Base-by-base conservation (phyloP, 805 yeast species). In the Zygoascus ofunaensis region DNA sequence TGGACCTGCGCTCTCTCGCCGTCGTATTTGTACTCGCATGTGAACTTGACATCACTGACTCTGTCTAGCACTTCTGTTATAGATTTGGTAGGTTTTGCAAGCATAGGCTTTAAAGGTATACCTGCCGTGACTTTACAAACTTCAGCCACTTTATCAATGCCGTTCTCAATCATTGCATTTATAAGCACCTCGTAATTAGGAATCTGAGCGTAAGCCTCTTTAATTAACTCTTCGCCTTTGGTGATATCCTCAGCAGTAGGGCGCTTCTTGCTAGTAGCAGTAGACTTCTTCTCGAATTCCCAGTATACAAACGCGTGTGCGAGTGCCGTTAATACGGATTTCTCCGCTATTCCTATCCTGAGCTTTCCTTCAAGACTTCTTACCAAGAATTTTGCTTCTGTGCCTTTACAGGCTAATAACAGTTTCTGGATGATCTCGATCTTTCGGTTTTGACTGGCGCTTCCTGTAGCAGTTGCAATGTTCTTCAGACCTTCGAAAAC, bases 1-100 rank as follows among this genome's bases (percentile, higher is more conserved):
- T 92, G 98, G 8, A 92, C 81, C 61, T 92, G 98, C 0, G 97
- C 97, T 55, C 98, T 75, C 65, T 92, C 98, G 37, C 98, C 98
- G 61, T 92, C 98, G 57, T 92, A 92, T 58, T 92, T 92, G 65
- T 89, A 92, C 61, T 92, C 98, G 61, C 97, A 90, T 0, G 97
- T 89, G 58, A 92, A 92, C 46, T 76, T 76, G 53, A 80, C 82
- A 38, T 80, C 87, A 51, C 82, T 83, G 60, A 92, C 89, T 45
- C 94, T 70, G 60, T 92, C 95, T 49, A 92, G 70, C 1, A 92
- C 85, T 59, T 92, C 98, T n/a, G 83, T 76, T 30, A 92, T 80
- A 1, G 96, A 76, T 58, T 92, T 90, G 0, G 97, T 90, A 2
- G 98, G 98, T 59, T 90, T 92, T 4, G 98, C 98, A 56, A 92